phyloP scores from a whole-genome alignment of 2,329 filamentous ascomycete species.

The Cladobotryum mycophilum region DNA sequence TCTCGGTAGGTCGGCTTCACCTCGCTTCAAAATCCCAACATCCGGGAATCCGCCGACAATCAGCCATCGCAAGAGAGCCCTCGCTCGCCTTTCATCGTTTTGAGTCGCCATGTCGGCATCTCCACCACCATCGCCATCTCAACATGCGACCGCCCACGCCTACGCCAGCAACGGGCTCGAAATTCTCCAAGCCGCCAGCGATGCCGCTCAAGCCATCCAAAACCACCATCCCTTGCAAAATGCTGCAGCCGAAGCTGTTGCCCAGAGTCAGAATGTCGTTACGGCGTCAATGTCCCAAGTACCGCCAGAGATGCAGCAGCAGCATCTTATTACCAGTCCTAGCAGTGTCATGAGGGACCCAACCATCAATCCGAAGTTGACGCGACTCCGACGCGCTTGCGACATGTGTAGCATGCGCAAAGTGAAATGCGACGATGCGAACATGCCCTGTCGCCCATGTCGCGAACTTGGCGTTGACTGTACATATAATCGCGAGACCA shows the following conservation, averaged over 20 bases:
- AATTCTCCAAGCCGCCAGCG: conserved; percentile 40
- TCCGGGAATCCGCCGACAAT: conserved; percentile 39
- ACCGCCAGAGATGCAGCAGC: conserved; percentile 12
- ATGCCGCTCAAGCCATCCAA: conserved; percentile 36
- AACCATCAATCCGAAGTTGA: conserved; percentile 44
- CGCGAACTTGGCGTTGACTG: conserved; percentile 52
- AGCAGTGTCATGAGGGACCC: conserved; percentile 31
- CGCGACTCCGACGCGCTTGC: conserved; percentile 51
- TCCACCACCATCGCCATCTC: conserved; percentile 19
- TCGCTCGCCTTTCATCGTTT: background rate
- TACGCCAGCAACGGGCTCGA: conserved; percentile 42
- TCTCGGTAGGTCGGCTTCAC: conserved; percentile 26
- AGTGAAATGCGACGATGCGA: conserved; percentile 53
- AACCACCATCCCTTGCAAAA: conserved; percentile 33
- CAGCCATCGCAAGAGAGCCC: conserved; percentile 30
- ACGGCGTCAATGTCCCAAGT: conserved; percentile 6
- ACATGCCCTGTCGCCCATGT: conserved; percentile 52
- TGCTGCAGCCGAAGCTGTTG: conserved; percentile 31
- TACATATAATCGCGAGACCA: conserved; percentile 51
- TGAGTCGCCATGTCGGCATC: conserved; percentile 19
- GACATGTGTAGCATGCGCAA: conserved; percentile 58
- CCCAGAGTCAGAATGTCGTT: conserved; percentile 14
- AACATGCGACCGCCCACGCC: conserved; percentile 30
- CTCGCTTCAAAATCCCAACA: conserved; percentile 33
- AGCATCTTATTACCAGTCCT: conserved; percentile 11